A percentile compares a stretch with the other conserved stretches of the same genome.
Conservation (phyloP, 768 basidiomycete species). For the Xerocomus brunneocitrinus region DNA sequence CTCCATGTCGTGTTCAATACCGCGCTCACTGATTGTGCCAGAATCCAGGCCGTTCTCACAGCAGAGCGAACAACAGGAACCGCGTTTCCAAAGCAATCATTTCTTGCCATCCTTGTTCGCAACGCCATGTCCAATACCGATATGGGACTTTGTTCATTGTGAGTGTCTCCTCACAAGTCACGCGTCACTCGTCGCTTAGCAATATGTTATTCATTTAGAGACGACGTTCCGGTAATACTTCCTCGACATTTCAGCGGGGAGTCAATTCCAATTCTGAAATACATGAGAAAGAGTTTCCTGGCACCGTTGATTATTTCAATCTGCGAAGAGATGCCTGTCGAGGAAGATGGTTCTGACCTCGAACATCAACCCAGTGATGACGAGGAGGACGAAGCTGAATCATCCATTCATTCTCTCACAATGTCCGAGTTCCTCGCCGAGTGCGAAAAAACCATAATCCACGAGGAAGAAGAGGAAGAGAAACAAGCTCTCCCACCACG, state of each 20-base stretch:
- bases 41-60: constrained; percentile 4
- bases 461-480: constrained; percentile 1
- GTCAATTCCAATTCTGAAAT: constrained; percentile 1
- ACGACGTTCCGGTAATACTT: constrained; percentile 3
- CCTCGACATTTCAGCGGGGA: constrained; percentile 7
- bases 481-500: neutral
- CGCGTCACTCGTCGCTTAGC: neutral
- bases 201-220: neutral
- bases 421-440: constrained; percentile 5
- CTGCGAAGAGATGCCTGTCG: neutral
- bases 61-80: neutral
- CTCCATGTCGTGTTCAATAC: neutral
- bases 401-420: neutral
- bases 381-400: neutral
- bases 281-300: neutral
- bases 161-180: neutral
- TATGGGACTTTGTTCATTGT: neutral
- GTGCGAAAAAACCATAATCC: neutral
- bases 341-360: neutral
- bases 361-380: neutral
- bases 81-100: constrained; percentile 2
- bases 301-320: constrained; percentile 3
- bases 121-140: neutral
- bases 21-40: constrained; percentile 3
- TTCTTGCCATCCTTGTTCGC: neutral